phyloP scores from a whole-genome alignment of 139 green algal species.

The Chlorella sp. region DNA sequence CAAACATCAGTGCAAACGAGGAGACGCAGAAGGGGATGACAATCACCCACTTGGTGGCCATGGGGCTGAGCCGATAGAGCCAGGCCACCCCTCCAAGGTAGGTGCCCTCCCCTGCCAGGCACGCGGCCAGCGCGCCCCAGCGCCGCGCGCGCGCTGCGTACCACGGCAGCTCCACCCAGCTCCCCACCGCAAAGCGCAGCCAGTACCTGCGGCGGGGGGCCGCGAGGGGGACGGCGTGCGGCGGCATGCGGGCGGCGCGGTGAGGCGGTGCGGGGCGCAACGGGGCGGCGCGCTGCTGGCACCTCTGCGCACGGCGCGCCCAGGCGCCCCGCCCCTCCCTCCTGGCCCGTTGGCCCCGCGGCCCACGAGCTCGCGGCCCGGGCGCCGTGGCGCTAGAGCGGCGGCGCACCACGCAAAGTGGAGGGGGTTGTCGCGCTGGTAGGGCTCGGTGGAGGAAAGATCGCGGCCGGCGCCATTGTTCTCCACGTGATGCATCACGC shows the following conservation, averaged over 20 bases:
- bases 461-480: constrained; percentile 39
- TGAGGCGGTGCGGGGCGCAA: too few species aligned
- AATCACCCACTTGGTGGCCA: constrained; percentile 72
- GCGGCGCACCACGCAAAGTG: constrained; percentile 76
- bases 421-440: constrained; percentile 69
- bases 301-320: too few species aligned
- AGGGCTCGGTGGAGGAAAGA: constrained; percentile 82
- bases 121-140: constrained; percentile 24
- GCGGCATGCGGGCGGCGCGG: too few species aligned
- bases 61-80: constrained; percentile 43
- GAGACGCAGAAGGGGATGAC: constrained; percentile 72
- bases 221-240: too few species aligned
- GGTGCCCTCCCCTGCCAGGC: constrained; percentile 21
- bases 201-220: constrained; percentile 81
- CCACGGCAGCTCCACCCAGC: constrained; percentile 73
- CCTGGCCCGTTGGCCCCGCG: too few species aligned
- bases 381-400: too few species aligned
- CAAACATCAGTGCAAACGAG: constrained; percentile 87
- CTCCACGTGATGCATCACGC: constrained; percentile 88
- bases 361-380: too few species aligned
- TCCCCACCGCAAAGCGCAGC: constrained; percentile 58
- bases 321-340: too few species aligned
- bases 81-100: constrained; percentile 31
- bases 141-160: constrained; percentile 53
- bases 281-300: too few species aligned